phyloP scores from a whole-genome alignment of 352 stramenopile genomes.

The Phytophthora crassamura region DNA sequence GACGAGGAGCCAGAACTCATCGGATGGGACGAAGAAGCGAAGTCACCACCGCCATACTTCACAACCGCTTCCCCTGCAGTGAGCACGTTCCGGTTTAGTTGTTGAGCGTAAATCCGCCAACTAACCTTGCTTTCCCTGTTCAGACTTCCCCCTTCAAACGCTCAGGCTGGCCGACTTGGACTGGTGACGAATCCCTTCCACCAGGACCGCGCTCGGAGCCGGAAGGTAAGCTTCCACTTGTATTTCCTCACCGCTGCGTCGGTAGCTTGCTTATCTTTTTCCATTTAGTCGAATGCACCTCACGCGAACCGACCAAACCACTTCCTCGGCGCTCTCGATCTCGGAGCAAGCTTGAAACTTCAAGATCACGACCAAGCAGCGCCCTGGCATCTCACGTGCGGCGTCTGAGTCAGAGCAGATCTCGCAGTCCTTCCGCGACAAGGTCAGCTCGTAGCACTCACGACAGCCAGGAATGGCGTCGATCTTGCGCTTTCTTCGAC shows the following conservation, averaged over 20 bases:
- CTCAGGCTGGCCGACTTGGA: conserved; percentile 33
- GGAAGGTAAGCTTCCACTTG: conserved; percentile 11
- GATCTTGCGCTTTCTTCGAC: conserved; percentile 65
- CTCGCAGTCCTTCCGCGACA: conserved; percentile 22
- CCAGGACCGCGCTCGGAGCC: conserved; percentile 13
- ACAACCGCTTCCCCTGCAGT: conserved; percentile 22
- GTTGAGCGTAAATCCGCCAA: no score
- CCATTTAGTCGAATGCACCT: conserved; percentile 14
- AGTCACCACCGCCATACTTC: conserved; percentile 30
- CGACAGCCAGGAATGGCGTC: conserved; percentile 33
- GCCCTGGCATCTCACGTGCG: conserved; percentile 22
- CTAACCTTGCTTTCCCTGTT: no score
- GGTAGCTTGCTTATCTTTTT: neutral
- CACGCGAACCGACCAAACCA: conserved; percentile 7
- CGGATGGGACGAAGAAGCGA: conserved; percentile 26
- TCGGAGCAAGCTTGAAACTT: conserved; percentile 21
- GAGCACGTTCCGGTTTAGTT: neutral
- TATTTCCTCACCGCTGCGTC: neutral
- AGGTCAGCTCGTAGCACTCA: conserved; percentile 20
- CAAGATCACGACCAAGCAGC: conserved; percentile 1
- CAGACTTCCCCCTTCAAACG: conserved; percentile 39
- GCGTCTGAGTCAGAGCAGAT: conserved; percentile 17
- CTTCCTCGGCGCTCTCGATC: conserved; percentile 16
- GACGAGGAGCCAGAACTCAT: conserved; percentile 24
- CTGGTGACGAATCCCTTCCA: conserved; percentile 24